phyloP scores from a whole-genome alignment of 352 stramenopile species.

The Pythium aphanidermatum region DNA sequence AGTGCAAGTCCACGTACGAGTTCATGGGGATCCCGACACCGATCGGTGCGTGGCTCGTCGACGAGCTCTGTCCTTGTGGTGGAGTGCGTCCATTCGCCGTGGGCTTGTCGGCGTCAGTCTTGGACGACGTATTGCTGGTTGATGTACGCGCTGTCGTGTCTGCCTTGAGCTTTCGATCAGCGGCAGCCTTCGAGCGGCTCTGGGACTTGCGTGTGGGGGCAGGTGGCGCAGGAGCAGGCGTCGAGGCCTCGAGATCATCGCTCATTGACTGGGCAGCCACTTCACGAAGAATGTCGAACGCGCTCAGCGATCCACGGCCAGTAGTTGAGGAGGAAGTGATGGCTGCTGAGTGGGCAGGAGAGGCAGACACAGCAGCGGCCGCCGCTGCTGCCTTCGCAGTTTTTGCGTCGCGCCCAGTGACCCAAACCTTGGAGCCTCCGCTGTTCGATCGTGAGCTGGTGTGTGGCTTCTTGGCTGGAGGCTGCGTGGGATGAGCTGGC shows the following conservation, averaged over 20 bases:
- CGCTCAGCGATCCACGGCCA: conserved; percentile 34
- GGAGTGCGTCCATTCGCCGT: conserved; percentile 4
- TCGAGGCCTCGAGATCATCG: conserved; percentile 40
- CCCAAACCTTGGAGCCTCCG: conserved; percentile 24
- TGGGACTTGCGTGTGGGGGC: neutral
- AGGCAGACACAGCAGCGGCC: neutral
- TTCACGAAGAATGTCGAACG: conserved; percentile 78
- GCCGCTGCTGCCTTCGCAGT: conserved; percentile 12
- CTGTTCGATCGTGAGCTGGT: too few species aligned
- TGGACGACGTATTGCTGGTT: neutral
- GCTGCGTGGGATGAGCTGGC: conserved; percentile 18
- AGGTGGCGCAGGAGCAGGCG: conserved; percentile 9
- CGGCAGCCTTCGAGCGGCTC: conserved; percentile 1
- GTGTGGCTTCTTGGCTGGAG: conserved; percentile 23
- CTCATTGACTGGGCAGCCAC: conserved; percentile 69
- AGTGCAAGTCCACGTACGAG: conserved; percentile 78
- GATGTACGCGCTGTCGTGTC: conserved; percentile 1
- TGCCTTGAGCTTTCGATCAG: conserved; percentile 6
- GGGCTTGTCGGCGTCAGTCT: neutral
- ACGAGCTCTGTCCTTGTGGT: neutral
- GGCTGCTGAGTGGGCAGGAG: neutral
- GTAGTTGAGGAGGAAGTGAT: neutral
- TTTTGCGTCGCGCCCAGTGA: conserved; percentile 16
- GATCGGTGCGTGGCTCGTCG: neutral
- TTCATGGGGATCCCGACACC: conserved; percentile 51